Conservation (phyloP, 306 rosid genomes). For the Gillenia trifoliata region DNA sequence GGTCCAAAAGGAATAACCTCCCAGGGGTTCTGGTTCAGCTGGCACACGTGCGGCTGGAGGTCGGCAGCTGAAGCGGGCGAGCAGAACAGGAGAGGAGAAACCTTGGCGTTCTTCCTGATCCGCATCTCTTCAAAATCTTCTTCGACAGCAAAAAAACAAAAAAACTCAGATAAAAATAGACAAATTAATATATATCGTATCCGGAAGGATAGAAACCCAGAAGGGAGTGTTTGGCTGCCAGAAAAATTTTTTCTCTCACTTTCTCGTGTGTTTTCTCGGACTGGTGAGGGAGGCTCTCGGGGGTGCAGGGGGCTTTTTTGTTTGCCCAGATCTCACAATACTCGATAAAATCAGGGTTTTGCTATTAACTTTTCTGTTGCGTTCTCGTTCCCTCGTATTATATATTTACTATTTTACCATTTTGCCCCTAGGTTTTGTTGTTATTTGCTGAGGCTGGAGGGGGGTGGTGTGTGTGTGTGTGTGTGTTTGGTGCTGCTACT, state of each 20-base stretch:
- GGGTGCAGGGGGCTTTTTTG: conserved; percentile 10
- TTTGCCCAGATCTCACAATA: conserved; percentile 63
- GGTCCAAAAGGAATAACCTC: conserved; percentile 58
- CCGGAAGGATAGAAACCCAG: neutral
- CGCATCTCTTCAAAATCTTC: no score
- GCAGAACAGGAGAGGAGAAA: conserved; percentile 45
- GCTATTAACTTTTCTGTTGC: conserved; percentile 29
- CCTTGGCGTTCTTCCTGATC: conserved; percentile 72
- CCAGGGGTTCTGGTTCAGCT: conserved; percentile 85
- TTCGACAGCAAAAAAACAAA: neutral
- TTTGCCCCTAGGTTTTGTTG: conserved; percentile 22
- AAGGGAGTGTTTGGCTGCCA: neutral
- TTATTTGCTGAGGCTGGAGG: conserved; percentile 31
- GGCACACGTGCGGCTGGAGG: conserved; percentile 59
- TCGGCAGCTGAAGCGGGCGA: conserved; percentile 35
- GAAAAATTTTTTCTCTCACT: neutral
- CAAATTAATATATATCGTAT: neutral
- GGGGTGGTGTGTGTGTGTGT: no score
- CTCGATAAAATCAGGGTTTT: conserved; percentile 57
- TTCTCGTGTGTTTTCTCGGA: neutral
- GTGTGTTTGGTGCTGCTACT: no score
- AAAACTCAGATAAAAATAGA: neutral
- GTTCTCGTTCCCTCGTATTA: conserved; percentile 39
- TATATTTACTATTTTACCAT: conserved; percentile 5
- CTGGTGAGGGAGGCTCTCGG: neutral